Conservation (phyloP, 768 basidiomycete species). For the Cystofilobasidium ferigula region DNA sequence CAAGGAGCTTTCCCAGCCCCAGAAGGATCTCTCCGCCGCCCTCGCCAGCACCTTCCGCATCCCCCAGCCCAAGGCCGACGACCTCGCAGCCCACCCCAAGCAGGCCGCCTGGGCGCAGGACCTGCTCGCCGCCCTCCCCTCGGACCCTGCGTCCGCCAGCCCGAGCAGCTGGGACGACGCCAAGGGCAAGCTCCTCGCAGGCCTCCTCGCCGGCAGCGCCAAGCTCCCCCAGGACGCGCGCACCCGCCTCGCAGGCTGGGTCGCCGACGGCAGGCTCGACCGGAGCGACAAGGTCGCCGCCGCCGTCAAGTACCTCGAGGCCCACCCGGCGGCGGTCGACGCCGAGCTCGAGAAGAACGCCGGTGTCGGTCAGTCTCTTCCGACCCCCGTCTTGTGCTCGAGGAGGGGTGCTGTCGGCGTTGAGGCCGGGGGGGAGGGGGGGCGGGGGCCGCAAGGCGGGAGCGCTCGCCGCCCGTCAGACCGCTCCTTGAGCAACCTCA, state of each 20-base stretch:
- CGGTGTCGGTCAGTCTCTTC: slow-evolving; percentile 63
- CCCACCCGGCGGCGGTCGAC: slow-evolving; percentile 51
- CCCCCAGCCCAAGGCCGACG: slow-evolving; percentile 61
- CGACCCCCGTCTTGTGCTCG: neutral
- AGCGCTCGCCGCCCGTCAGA: neutral
- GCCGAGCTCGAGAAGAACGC: slow-evolving; percentile 63
- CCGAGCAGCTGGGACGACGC: slow-evolving; percentile 15
- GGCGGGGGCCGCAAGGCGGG: too few relatives aligned
- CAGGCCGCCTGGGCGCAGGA: slow-evolving; percentile 58
- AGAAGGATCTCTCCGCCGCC: slow-evolving; percentile 43
- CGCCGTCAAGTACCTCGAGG: slow-evolving; percentile 63
- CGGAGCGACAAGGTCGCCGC: slow-evolving; percentile 79
- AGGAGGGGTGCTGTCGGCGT: too few relatives aligned
- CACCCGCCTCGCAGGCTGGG: slow-evolving; percentile 53
- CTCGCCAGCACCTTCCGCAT: slow-evolving; percentile 66
- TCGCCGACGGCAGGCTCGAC: slow-evolving; percentile 63
- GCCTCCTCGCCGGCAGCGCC: slow-evolving; percentile 17
- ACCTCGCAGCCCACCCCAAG: slow-evolving; percentile 71
- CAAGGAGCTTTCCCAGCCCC: slow-evolving; percentile 41
- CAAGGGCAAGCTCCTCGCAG: slow-evolving; percentile 36
- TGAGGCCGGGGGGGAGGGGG: too few relatives aligned
- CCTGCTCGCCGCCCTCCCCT: slow-evolving; percentile 46
- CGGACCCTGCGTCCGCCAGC: neutral
- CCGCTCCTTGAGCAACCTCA: neutral
- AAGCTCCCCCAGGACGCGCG: slow-evolving; percentile 55